Evolutionary conservation across 1,284 basidiomycete genomes (phyloP).

Genomic region (Ustilago esculenta): DNA sequence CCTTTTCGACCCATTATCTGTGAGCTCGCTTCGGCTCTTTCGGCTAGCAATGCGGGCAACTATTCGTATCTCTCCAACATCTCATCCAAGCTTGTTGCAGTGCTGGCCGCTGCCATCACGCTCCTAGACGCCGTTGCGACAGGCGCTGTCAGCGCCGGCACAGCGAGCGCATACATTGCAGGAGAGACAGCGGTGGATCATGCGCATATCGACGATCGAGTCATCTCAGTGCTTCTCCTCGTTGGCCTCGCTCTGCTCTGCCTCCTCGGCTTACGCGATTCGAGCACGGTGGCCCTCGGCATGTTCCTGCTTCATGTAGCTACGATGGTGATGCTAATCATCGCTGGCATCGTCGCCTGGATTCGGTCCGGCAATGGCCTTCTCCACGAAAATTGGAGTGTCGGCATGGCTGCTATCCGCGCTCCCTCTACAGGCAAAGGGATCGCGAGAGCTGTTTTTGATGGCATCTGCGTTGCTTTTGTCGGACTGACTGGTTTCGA

Average conservation of each 20-base stretch:
- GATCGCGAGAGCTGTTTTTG: slow-evolving; percentile 46
- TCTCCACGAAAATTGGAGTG: slow-evolving; percentile 41
- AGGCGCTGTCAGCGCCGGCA: slow-evolving; percentile 51
- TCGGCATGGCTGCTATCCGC: slow-evolving; percentile 20
- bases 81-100: slow-evolving; percentile 38
- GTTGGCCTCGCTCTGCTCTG: slow-evolving; percentile 35
- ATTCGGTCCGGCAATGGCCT: slow-evolving; percentile 31
- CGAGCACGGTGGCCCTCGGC: slow-evolving; percentile 44
- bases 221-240: slow-evolving; percentile 45
- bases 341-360: slow-evolving; percentile 51
- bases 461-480: slow-evolving; percentile 50
- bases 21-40: slow-evolving; percentile 49
- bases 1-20: slow-evolving; percentile 55
- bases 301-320: slow-evolving; percentile 49
- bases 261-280: slow-evolving; percentile 46
- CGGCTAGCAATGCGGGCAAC: slow-evolving; percentile 43
- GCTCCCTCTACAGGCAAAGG: slow-evolving; percentile 28
- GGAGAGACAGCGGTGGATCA: slow-evolving; percentile 16
- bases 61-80: slow-evolving; percentile 53
- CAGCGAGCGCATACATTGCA: slow-evolving; percentile 49
- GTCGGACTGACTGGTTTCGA: slow-evolving; percentile 58
- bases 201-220: slow-evolving; percentile 18
- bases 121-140: slow-evolving; percentile 53
- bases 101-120: slow-evolving; percentile 50
- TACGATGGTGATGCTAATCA: slow-evolving; percentile 52